Conservation (phyloP, 2,329 filamentous ascomycete species). For the Amphichorda felina region DNA sequence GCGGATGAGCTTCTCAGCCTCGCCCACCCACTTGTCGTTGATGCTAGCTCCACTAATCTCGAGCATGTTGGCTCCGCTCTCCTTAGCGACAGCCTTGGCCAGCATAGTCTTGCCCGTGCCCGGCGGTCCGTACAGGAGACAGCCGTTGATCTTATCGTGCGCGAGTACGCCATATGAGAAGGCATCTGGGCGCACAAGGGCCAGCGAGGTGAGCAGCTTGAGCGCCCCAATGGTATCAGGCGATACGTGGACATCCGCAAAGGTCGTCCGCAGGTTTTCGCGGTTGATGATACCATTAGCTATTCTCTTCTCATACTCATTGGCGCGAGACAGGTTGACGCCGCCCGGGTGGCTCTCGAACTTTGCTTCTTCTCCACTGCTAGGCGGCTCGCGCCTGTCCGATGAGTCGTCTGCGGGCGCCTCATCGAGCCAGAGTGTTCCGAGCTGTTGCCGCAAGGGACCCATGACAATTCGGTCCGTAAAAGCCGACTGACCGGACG, state of each 20-base stretch:
- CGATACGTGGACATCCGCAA: conserved; percentile 75
- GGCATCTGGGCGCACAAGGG: conserved; percentile 80
- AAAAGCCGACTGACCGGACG: no score
- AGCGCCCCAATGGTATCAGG: conserved; percentile 75
- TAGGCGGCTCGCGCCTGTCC: not conserved
- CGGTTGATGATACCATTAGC: conserved; percentile 73
- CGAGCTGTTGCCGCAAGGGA: not conserved
- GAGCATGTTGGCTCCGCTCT: conserved; percentile 61
- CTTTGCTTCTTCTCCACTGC: not conserved
- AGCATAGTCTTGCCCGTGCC: conserved; percentile 66
- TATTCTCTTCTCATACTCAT: conserved; percentile 72
- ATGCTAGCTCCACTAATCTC: conserved; percentile 86
- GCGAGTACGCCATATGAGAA: conserved; percentile 92
- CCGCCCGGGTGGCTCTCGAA: not conserved
- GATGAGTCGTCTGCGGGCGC: not conserved
- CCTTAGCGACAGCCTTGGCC: conserved; percentile 57
- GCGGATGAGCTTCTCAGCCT: conserved; percentile 90
- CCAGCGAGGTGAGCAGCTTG: conserved; percentile 79
- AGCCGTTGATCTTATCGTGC: conserved; percentile 80
- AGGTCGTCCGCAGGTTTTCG: conserved; percentile 73
- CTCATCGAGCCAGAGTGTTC: not conserved
- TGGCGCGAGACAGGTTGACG: conserved; percentile 31
- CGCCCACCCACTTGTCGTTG: conserved; percentile 93
- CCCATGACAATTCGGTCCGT: not conserved
- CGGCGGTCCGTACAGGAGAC: conserved; percentile 79